A percentile compares a stretch with the other conserved stretches of the same genome.
Evolutionary conservation across 2,329 filamentous ascomycete genomes (phyloP).

Genomic region (Colletotrichum endophyticum): DNA sequence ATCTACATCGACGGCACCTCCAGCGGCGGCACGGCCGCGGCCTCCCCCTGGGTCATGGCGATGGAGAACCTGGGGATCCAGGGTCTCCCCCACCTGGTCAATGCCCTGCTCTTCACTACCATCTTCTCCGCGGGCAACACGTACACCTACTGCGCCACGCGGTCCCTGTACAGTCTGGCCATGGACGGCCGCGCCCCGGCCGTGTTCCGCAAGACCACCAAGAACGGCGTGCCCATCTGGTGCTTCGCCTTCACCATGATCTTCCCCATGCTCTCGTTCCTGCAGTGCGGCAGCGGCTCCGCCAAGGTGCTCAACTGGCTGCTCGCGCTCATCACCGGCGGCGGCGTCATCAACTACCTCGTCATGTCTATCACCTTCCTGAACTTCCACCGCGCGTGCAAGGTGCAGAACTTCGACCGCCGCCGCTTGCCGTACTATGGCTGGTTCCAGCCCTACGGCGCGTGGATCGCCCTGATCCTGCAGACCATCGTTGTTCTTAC

Average conservation of each 20-base stretch:
- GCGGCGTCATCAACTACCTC: constrained; percentile 20
- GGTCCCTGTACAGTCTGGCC: constrained; percentile 62
- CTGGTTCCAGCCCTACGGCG: constrained; percentile 70
- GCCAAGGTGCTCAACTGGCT: constrained; percentile 73
- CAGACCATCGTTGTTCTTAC: constrained; percentile 66
- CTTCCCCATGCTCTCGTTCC: constrained; percentile 19
- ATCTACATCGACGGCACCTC: constrained; percentile 61
- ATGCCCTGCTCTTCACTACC: constrained; percentile 60
- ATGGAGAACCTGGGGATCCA: constrained; percentile 65
- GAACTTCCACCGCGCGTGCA: constrained; percentile 66
- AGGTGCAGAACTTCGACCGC: constrained; percentile 56
- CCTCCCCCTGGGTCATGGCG: constrained; percentile 69
- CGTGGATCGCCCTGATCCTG: constrained; percentile 59
- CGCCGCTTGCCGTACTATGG: constrained; percentile 69
- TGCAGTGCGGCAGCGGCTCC: constrained; percentile 41
- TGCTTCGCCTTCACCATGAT: constrained; percentile 19
- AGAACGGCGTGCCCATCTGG: constrained; percentile 34
- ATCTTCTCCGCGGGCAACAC: constrained; percentile 68
- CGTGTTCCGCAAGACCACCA: constrained; percentile 30
- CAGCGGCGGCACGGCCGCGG: constrained; percentile 38
- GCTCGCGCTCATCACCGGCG: constrained; percentile 67
- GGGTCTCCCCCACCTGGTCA: constrained; percentile 69
- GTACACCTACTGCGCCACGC: constrained; percentile 56
- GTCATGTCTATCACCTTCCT: constrained; percentile 56
- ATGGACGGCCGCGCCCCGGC: constrained; percentile 56